Base-by-base conservation (phyloP, 2,329 filamentous ascomycete species). In the Ascochyta viciae-villosae region DNA sequence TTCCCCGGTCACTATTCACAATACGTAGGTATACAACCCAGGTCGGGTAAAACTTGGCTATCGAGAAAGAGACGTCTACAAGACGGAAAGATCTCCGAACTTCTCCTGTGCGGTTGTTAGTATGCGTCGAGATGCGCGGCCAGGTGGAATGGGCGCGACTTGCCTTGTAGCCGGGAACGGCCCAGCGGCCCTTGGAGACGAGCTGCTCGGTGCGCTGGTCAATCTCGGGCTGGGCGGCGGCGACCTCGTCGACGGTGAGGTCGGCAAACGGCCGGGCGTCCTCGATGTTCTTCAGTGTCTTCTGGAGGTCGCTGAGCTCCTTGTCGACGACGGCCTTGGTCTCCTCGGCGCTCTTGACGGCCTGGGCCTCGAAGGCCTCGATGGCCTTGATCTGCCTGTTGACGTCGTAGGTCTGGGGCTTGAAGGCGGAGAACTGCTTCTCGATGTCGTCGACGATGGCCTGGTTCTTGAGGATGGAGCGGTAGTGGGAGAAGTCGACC, bases 81-180 rank as follows among this genome's bases (percentile, higher is more conserved):
- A 85, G 72, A 96, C 83, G 72, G 95, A 94, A 72, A 98, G 88
- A 79, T 98, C 93, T 84, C 95, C 95, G 81, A 98, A 99, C 87
- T 93, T 96, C 87, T 99, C 95, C 94, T 98, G 73, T 67, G 73
- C 42, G 66, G 59, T 63, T 53, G 77, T 89, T 77, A 89, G 83
- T 58, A 58, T n/a, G 5, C n/a, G 37, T 23, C 16, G 15, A 22
- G 15, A 35, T 1, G 2, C 38, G 23, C 12, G 27, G 8, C 3
- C 27, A 10, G 4, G 9, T 15, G 16, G 35, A 9, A 9, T 19
- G 15, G 24, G 10, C 12, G 24, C 24, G 60, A 80, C 89, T 72
- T 83, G 94, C 94, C 92, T 97, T 96, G 90, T 99, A 99, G 77
- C 95, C 95, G 64, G 95, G 93, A 76, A 96, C 93, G 83, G 89